A percentile compares a stretch with the other conserved stretches of the same genome.
These are phyloP conservation scores for Sordariomycetes sp. DNA, from an alignment of 2,329 filamentous ascomycete species.

Conservation along the genomic window DNA sequence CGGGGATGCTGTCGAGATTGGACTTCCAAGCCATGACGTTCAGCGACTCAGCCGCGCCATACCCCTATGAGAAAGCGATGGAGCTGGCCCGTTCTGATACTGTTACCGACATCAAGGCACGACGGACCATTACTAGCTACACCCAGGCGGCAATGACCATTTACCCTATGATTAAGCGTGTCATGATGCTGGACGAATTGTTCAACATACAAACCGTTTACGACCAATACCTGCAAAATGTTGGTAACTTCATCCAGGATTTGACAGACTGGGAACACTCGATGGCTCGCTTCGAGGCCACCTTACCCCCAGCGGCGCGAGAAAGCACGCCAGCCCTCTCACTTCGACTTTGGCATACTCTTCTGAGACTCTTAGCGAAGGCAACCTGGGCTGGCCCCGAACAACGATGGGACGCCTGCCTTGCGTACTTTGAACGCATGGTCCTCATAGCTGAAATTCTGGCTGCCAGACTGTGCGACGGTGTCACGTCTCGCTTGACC, in stretches of 20 bases:
- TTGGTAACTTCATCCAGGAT: neutral
- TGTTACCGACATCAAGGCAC: too few species aligned
- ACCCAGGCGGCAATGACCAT: constrained; percentile 1
- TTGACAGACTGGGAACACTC: neutral
- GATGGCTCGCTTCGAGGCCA: neutral
- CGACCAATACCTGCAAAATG: constrained; percentile 1
- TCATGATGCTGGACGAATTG: constrained; percentile 4
- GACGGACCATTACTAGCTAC: neutral
- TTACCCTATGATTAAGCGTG: constrained; percentile 1
- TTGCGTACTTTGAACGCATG: constrained; percentile 18
- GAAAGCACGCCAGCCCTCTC: constrained; percentile 5
- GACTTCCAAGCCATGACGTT: constrained; percentile 24
- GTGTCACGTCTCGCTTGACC: constrained; percentile 11
- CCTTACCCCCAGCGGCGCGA: too few species aligned
- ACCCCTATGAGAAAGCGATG: constrained; percentile 11
- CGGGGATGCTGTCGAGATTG: constrained; percentile 15
- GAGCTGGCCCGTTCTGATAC: too few species aligned
- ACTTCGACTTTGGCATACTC: constrained; percentile 18
- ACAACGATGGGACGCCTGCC: constrained; percentile 15
- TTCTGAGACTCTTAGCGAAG: constrained; percentile 10
- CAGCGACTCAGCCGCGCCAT: constrained; percentile 19
- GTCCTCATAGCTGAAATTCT: constrained; percentile 8
- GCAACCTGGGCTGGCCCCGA: constrained; percentile 14
- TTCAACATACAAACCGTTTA: neutral
- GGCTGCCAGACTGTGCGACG: constrained; percentile 2